Conservation (phyloP, 164 flowering plant genomes). For the Brasenia schreberi region DNA sequence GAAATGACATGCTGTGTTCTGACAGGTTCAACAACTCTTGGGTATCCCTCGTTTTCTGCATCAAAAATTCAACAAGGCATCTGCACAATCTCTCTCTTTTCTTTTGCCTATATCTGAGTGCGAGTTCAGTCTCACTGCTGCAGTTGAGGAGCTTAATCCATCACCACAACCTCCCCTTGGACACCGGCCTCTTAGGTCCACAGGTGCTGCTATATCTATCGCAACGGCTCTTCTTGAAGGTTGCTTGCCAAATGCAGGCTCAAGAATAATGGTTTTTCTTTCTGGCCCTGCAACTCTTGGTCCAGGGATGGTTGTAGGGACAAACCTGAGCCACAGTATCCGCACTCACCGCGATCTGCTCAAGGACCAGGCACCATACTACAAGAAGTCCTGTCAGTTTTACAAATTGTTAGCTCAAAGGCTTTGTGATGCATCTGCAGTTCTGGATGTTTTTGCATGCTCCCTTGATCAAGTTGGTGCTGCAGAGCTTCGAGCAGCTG, state of each 20-base stretch:
- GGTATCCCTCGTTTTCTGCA: slow-evolving; percentile 36
- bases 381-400: slow-evolving; percentile 40
- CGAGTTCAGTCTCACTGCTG: slow-evolving; percentile 63
- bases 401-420: slow-evolving; percentile 49
- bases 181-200: slow-evolving; percentile 63
- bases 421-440: slow-evolving; percentile 50
- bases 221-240: slow-evolving; percentile 79
- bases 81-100: slow-evolving; percentile 11
- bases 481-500: slow-evolving; percentile 54
- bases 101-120: slow-evolving; percentile 65
- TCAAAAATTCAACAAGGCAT: slow-evolving; percentile 31
- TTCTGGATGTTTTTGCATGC: slow-evolving; percentile 85
- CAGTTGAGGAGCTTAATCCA: slow-evolving; percentile 64
- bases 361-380: slow-evolving; percentile 42
- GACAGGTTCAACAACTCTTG: slow-evolving; percentile 46
- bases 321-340: slow-evolving; percentile 48
- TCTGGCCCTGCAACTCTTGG: slow-evolving; percentile 91
- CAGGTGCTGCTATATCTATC: slow-evolving; percentile 76
- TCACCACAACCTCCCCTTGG: slow-evolving; percentile 22
- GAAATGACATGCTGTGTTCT: neutral
- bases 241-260: slow-evolving; percentile 42
- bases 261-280: slow-evolving; percentile 79
- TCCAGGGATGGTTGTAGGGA: slow-evolving; percentile 65
- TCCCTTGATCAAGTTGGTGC: slow-evolving; percentile 93
- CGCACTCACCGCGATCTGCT: slow-evolving; percentile 65